Evolutionary conservation across 805 yeast species (phyloP).

Genomic region (Spathaspora girioi): DNA sequence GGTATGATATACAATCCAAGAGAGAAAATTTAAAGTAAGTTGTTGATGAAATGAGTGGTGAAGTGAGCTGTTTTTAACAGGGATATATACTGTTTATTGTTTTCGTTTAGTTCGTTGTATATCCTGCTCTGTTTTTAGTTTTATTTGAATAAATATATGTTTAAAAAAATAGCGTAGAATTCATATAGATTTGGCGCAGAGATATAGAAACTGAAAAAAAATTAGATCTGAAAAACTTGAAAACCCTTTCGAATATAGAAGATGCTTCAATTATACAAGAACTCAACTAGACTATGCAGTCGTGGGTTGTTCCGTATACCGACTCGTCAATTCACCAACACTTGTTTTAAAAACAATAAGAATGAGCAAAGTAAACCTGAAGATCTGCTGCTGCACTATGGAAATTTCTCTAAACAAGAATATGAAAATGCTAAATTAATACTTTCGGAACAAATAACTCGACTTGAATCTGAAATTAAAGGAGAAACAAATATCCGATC

Average conservation of each 20-base stretch:
- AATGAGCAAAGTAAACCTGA: not conserved
- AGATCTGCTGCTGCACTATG: conserved; percentile 6
- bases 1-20: conserved; percentile 8
- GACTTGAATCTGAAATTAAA: conserved; percentile 33
- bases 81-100: not conserved
- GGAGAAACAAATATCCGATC: conserved; percentile 33
- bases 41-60: not conserved
- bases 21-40: not conserved
- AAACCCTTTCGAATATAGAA: not conserved
- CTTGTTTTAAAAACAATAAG: not conserved
- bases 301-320: not conserved
- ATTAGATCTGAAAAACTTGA: not conserved
- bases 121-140: not conserved
- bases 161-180: too few species aligned
- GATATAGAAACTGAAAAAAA: not conserved
- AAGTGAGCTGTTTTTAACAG: not conserved
- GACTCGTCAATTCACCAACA: not conserved
- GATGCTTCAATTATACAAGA: not conserved
- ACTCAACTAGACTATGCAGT: not conserved
- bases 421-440: conserved; percentile 35
- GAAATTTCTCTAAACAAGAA: conserved; percentile 34
- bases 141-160: not conserved
- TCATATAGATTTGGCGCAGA: not conserved
- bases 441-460: conserved; percentile 26
- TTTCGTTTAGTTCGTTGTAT: not conserved